phyloP scores from a whole-genome alignment of 2,329 filamentous ascomycete species.

The Trichoderma gracile region DNA sequence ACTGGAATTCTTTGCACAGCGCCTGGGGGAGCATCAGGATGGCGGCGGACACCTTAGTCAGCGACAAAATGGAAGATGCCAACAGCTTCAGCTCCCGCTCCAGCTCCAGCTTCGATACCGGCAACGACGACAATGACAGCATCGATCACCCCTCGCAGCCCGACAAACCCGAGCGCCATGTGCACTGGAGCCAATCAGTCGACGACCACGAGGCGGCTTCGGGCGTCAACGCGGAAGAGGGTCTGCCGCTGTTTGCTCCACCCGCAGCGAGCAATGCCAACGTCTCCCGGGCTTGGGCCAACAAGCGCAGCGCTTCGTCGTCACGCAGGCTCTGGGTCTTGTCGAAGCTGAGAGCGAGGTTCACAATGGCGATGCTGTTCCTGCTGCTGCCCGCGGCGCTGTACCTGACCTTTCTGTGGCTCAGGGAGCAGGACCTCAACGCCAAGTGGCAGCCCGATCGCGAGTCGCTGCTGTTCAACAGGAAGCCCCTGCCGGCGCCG shows the following conservation, averaged over 20 bases:
- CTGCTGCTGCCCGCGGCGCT: conserved; percentile 30
- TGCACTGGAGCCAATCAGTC: conserved; percentile 19
- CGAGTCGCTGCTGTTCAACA: conserved; percentile 48
- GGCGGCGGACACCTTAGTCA: conserved; percentile 1
- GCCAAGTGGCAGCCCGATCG: conserved; percentile 54
- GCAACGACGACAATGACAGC: background rate
- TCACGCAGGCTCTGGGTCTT: conserved; percentile 21
- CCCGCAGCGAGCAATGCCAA: background rate
- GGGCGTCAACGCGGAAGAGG: background rate
- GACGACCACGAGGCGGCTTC: background rate
- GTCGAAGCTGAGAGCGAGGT: conserved; percentile 11
- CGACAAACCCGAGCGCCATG: conserved; percentile 14
- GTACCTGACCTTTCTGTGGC: conserved; percentile 48
- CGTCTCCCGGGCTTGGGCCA: conserved; percentile 15
- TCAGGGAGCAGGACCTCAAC: conserved; percentile 46
- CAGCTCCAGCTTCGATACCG: too few species aligned
- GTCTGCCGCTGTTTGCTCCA: conserved; percentile 22
- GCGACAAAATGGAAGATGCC: background rate
- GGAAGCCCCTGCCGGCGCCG: conserved; percentile 51
- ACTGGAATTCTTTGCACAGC: background rate
- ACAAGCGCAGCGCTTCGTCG: background rate
- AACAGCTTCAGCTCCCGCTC: background rate
- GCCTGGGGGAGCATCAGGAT: background rate
- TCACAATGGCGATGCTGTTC: conserved; percentile 43
- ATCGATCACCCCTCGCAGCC: background rate